Evolutionary conservation across 2,329 filamentous ascomycete species (phyloP).

Genomic region (Magnaporthiopsis poae): DNA sequence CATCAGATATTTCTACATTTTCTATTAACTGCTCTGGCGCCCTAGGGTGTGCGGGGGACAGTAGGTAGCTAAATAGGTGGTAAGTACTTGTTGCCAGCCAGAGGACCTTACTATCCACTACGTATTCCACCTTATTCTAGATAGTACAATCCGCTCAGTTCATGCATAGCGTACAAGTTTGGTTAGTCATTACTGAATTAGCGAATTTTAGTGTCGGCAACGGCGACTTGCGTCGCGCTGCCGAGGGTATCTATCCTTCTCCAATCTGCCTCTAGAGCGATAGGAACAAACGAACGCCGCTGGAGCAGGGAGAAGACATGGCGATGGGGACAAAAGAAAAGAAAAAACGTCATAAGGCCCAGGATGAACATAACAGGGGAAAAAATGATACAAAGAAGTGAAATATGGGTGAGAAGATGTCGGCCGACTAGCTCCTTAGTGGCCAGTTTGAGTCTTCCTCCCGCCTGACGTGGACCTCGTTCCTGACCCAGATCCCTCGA

Average conservation of each 20-base stretch:
- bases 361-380: not conserved
- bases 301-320: not conserved
- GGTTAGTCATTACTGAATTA: not conserved
- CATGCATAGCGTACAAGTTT: not conserved
- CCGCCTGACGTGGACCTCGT: constrained; percentile 18
- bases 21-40: too few relatives aligned
- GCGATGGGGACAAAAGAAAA: not conserved
- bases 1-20: too few relatives aligned
- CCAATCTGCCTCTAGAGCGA: not conserved
- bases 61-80: too few relatives aligned
- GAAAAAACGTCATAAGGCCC: not conserved
- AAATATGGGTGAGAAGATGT: not conserved
- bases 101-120: too few relatives aligned
- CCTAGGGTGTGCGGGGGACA: too few relatives aligned
- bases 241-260: not conserved
- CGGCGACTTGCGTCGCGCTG: not conserved
- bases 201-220: not conserved
- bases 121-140: too few relatives aligned
- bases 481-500: constrained; percentile 22
- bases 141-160: too few relatives aligned
- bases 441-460: constrained; percentile 20
- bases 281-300: not conserved
- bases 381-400: not conserved
- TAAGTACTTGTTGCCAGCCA: too few relatives aligned
- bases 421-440: constrained; percentile 9